Evolutionary conservation across 1,284 basidiomycete species (phyloP).

Genomic region (Microbotryomycetes sp.): DNA sequence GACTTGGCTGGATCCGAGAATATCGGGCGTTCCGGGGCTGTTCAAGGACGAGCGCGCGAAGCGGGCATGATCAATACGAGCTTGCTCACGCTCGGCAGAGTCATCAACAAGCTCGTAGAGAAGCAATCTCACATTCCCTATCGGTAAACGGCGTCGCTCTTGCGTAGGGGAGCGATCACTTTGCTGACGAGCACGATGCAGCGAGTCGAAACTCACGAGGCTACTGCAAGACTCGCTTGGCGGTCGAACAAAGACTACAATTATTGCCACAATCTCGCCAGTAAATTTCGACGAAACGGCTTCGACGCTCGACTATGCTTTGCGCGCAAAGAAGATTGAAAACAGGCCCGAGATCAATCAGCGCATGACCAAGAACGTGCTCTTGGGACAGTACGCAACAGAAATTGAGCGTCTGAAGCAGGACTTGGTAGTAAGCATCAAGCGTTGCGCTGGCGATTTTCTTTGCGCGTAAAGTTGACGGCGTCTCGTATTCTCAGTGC

Average conservation of each 20-base stretch:
- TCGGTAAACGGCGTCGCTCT: slow-evolving; percentile 49
- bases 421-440: slow-evolving; percentile 55
- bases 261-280: slow-evolving; percentile 92
- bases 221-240: slow-evolving; percentile 97
- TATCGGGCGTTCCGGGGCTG: slow-evolving; percentile 90
- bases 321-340: slow-evolving; percentile 89
- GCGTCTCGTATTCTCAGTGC: slow-evolving; percentile 43
- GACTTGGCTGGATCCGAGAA: slow-evolving; percentile 97
- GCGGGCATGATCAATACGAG: slow-evolving; percentile 99
- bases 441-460: not conserved
- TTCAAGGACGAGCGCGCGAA: slow-evolving; percentile 88
- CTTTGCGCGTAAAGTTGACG: not conserved
- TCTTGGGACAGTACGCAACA: slow-evolving; percentile 89
- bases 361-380: slow-evolving; percentile 82
- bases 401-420: slow-evolving; percentile 92
- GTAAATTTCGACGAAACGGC: slow-evolving; percentile 96
- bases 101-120: slow-evolving; percentile 95
- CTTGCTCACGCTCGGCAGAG: slow-evolving; percentile 86
- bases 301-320: slow-evolving; percentile 94
- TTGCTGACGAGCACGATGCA: slow-evolving; percentile 1
- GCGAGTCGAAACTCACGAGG: slow-evolving; percentile 79
- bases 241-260: slow-evolving; percentile 96
- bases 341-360: slow-evolving; percentile 96
- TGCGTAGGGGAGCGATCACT: not conserved
- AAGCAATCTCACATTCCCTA: slow-evolving; percentile 73